Conservation (phyloP, 305 asterid species). For the Solanum hybrid region DNA sequence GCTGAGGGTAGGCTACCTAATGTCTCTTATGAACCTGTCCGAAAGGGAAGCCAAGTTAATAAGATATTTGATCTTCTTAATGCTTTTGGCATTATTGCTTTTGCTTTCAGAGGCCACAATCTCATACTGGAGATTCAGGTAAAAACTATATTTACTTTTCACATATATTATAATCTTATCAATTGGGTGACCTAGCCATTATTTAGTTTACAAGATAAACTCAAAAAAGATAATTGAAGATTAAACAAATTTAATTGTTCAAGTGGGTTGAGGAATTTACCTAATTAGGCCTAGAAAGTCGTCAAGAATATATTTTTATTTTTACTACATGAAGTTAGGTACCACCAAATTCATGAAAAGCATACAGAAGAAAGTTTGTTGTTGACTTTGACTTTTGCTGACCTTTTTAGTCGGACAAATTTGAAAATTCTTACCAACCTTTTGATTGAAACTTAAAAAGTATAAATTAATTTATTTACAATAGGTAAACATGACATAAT, state of each 20-base stretch:
- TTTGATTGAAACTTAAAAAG: background rate
- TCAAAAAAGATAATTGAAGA: background rate
- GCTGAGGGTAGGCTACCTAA: constrained; percentile 48
- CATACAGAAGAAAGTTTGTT: background rate
- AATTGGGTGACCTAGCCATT: background rate
- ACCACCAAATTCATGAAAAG: background rate
- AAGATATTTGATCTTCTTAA: constrained; percentile 55
- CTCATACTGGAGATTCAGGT: constrained; percentile 92
- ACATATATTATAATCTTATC: background rate
- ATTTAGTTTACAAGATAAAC: background rate
- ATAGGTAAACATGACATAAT: background rate
- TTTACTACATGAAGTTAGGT: background rate
- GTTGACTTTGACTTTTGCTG: background rate
- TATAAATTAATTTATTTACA: background rate
- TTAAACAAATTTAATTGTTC: background rate
- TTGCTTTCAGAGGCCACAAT: constrained; percentile 89
- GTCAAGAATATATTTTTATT: background rate
- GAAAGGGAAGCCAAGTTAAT: constrained; percentile 15
- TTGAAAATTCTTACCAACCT: background rate
- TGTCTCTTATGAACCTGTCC: constrained; percentile 50
- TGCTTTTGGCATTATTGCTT: constrained; percentile 82
- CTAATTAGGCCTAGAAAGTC: background rate
- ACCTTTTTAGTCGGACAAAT: background rate
- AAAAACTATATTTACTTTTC: background rate
- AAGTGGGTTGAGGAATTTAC: background rate